Evolutionary conservation across 2,329 filamentous ascomycete species (phyloP).

Genomic region (Sodiomyces alkalinus): DNA sequence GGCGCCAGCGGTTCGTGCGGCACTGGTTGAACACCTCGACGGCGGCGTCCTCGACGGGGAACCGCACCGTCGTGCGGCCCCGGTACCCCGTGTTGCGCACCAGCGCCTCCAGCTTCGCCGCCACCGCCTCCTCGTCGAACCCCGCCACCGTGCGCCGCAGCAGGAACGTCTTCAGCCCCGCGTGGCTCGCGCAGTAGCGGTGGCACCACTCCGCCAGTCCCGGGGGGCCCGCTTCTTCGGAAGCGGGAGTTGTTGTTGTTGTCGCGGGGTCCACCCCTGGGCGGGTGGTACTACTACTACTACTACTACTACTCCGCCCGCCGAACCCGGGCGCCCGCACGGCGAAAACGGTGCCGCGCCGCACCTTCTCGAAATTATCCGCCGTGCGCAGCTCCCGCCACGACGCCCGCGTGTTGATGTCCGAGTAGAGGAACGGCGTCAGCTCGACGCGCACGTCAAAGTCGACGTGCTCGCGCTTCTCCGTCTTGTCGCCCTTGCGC

Average conservation of each 20-base stretch:
- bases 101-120: slow-evolving; percentile 34
- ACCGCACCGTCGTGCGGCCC: slow-evolving; percentile 41
- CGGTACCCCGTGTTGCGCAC: slow-evolving; percentile 53
- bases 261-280: no score
- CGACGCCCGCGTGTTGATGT: slow-evolving; percentile 21
- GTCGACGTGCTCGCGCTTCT: slow-evolving; percentile 33
- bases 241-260: no score
- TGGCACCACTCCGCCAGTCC: slow-evolving; percentile 45
- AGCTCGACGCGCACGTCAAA: slow-evolving; percentile 45
- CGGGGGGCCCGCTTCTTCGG: slow-evolving; percentile 1
- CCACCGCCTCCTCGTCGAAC: slow-evolving; percentile 39
- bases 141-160: slow-evolving; percentile 39
- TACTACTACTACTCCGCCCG: slow-evolving; percentile 9
- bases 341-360: slow-evolving; percentile 47
- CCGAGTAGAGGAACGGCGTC: slow-evolving; percentile 38
- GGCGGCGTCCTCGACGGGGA: slow-evolving; percentile 39
- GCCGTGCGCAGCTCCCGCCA: slow-evolving; percentile 34
- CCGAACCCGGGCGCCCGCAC: slow-evolving; percentile 31
- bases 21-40: slow-evolving; percentile 51
- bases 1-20: slow-evolving; percentile 48
- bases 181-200: slow-evolving; percentile 43
- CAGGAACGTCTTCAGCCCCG: slow-evolving; percentile 40
- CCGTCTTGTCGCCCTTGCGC: slow-evolving; percentile 28
- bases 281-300: no score
- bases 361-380: slow-evolving; percentile 42